Evolutionary conservation across 2,329 filamentous ascomycete species (phyloP).

Genomic region (Aspergillus transmontanensis): DNA sequence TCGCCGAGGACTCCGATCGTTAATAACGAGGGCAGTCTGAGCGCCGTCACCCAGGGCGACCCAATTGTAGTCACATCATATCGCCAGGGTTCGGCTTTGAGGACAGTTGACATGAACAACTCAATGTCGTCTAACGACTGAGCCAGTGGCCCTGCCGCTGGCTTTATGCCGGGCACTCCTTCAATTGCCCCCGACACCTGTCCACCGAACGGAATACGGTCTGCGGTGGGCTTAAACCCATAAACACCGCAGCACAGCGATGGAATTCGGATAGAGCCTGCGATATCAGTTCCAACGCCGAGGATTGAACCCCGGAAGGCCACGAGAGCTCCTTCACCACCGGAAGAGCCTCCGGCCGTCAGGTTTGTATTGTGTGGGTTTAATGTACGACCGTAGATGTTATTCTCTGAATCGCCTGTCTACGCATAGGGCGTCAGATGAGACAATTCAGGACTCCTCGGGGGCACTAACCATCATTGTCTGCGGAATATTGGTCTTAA

Average conservation of each 20-base stretch:
- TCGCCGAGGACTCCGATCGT: slow-evolving; percentile 54
- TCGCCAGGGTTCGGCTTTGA: slow-evolving; percentile 46
- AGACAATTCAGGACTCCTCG: not conserved
- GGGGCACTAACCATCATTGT: slow-evolving; percentile 31
- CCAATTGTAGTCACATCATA: slow-evolving; percentile 47
- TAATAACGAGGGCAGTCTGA: slow-evolving; percentile 31
- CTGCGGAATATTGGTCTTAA: slow-evolving; percentile 38
- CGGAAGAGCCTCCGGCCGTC: slow-evolving; percentile 32
- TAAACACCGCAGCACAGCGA: slow-evolving; percentile 38
- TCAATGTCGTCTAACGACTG: slow-evolving; percentile 22
- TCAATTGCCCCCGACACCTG: slow-evolving; percentile 16
- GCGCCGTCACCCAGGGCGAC: slow-evolving; percentile 47
- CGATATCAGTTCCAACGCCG: slow-evolving; percentile 41
- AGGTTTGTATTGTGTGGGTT: slow-evolving; percentile 33
- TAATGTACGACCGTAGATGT: slow-evolving; percentile 30
- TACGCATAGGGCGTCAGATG: slow-evolving; percentile 9
- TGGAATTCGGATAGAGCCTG: slow-evolving; percentile 41
- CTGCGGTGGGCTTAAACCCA: slow-evolving; percentile 38
- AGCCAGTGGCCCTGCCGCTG: slow-evolving; percentile 17
- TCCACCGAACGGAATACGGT: slow-evolving; percentile 35
- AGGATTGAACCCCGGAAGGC: slow-evolving; percentile 40
- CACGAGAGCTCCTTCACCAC: slow-evolving; percentile 40
- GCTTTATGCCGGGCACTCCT: slow-evolving; percentile 13
- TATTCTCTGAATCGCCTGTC: slow-evolving; percentile 33
- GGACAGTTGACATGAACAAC: slow-evolving; percentile 42